Conservation (phyloP, 1,284 basidiomycete species). For the Ustilago xerochloae region DNA sequence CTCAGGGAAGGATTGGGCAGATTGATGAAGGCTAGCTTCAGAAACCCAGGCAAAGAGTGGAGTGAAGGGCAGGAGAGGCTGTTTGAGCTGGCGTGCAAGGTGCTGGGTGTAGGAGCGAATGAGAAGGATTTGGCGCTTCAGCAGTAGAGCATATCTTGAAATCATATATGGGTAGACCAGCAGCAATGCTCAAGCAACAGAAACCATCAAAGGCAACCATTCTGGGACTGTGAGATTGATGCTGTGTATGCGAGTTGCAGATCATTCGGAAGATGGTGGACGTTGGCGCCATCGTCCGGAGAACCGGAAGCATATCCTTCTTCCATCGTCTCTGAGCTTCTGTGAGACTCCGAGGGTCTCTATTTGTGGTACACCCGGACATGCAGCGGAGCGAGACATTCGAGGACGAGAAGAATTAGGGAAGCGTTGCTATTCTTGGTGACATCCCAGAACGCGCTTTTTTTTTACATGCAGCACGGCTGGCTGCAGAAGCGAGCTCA, state of each 20-base stretch:
- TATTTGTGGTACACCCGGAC: no score
- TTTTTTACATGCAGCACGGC: slow-evolving; percentile 27
- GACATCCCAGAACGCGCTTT: not conserved
- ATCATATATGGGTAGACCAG: not conserved
- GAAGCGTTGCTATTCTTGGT: slow-evolving; percentile 29
- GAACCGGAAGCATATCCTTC: not conserved
- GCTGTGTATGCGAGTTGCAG: slow-evolving; percentile 20
- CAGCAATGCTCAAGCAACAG: not conserved
- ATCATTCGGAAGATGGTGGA: slow-evolving; percentile 17
- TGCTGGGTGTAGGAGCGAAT: slow-evolving; percentile 55
- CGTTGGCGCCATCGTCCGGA: not conserved
- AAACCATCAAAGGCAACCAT: not conserved
- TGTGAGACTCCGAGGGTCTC: no score
- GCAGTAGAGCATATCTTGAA: slow-evolving; percentile 11
- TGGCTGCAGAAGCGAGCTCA: slow-evolving; percentile 2
- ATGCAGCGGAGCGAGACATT: no score
- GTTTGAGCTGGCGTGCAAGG: slow-evolving; percentile 72
- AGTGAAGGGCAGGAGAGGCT: slow-evolving; percentile 75
- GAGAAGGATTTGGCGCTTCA: slow-evolving; percentile 51
- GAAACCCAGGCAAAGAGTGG: slow-evolving; percentile 74
- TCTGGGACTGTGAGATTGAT: no score
- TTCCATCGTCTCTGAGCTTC: not conserved
- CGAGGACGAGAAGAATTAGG: no score
- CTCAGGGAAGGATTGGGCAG: slow-evolving; percentile 77
- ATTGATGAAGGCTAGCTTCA: slow-evolving; percentile 73